Base-by-base conservation (phyloP, 208 protist species). In the Lotmaria passim region DNA sequence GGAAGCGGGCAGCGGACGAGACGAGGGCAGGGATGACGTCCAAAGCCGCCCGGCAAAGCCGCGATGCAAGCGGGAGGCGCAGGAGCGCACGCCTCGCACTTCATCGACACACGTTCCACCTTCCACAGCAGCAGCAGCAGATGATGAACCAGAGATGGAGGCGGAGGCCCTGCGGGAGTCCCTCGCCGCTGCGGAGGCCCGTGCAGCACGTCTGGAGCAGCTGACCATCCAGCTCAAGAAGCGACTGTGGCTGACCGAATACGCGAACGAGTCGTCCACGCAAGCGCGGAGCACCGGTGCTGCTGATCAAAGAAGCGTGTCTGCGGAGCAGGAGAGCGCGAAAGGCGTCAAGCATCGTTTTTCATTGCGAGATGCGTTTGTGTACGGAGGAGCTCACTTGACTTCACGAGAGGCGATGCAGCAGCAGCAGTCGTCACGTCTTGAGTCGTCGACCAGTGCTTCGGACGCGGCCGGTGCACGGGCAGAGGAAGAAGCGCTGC, bases 151-250 rank as follows among this genome's bases (percentile, higher is more conserved):
- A 43, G 28, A 66, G 68, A 30, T 71, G 73, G 52, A 65, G 55
- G 15, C 28, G 23, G 46, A 60, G 48, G 69, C 34, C 28, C 55
- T 67, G 41, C 58, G 63, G n/a, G 43, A 64, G 47, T 23, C 44
- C 6, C 62, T 77, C 19, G 53, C 46, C 2, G 57, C 21, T 7
- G 36, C 71, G 14, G 55, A 77, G 46, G 53, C 44, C 7, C 62
- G 65, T 23, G 69, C 78, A n/a, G 73, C 58, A 30, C 76, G 75
- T 7, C 67, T 89, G 10, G 75, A 86, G 61, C 68, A 75, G 43
- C 74, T 79, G 53, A 75, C 73, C 33, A 51, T 82, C 21, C 68
- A 65, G 24, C 76, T 89, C 33, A 89, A 89, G 75, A 86, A 89
- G 70, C 75, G 71, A n/a, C 43, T 85, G 21, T 81, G 79, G 50